Base-by-base conservation (phyloP, 331 rosid genomes). In the Malus hybrid region DNA sequence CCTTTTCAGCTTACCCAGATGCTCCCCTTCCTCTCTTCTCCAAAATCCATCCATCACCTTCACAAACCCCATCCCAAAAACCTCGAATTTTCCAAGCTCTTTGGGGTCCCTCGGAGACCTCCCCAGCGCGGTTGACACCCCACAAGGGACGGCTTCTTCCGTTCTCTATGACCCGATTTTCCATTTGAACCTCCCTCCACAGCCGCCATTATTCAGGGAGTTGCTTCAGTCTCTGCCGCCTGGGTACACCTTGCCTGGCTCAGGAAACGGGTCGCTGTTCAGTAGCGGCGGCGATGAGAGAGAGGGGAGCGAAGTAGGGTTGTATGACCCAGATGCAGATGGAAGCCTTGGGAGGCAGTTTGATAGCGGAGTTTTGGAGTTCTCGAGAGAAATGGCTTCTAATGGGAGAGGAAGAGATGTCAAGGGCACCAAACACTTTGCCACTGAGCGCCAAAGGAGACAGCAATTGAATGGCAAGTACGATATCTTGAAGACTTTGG, bases 161-260 rank as follows among this genome's bases (percentile, higher is more conserved):
- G 88, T 87, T 75, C 80, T 86, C 71, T 87, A 86, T 66, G 99
- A 92, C 78, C 97, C 96, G 5, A 76, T 94, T 14, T 83, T 90
- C 72, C 99, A 89, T 70, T 67, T 89, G 81, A 92, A 92, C 83
- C 86, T 94, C 65, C 97, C 96, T 71, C 97, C 96, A 36, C 99
- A 90, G 67, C 99, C 97, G 34, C 96, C 97, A 0, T 81, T 88
- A 6, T 87, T 90, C 46, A 32, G 68, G 68, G 68, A 30, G 29
- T 10, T 63, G 24, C 26, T 63, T 29, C 67, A 63, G 69, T 86
- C 96, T 24, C 84, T 91, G 7, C 97, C 97, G 5, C 82, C 75
- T 2, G 93, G 96, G 10, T 90, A 88, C 66, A 75, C 82, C 79
- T 74, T 87, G 80, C 89, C 90, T 10, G 70, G 90, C 29, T 74